Percentiles rank a stretch among this genome's conserved stretches.
These are phyloP conservation scores for Sapria himalayana DNA, from an alignment of 345 rosid species.

Conservation along the genomic window DNA sequence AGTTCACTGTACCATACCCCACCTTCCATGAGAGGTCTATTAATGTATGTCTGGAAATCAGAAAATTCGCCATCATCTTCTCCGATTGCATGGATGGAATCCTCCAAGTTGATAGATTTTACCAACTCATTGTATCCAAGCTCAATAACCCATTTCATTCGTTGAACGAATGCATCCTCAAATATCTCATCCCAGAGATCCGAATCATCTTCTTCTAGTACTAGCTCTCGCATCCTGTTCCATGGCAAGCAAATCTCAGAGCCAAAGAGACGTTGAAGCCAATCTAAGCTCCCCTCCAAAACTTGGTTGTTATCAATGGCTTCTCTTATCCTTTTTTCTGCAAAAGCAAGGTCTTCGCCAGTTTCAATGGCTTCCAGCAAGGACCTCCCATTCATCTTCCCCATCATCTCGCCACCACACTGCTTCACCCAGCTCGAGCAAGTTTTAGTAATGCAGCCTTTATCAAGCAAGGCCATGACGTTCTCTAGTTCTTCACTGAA, in stretches of 20 bases:
- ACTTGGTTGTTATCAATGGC: conserved; percentile 77
- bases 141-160: conserved; percentile 63
- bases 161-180: conserved; percentile 71
- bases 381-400: conserved; percentile 43
- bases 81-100: conserved; percentile 25
- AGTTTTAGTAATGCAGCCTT: conserved; percentile 30
- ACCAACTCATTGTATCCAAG: conserved; percentile 48
- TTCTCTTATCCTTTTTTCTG: conserved; percentile 59
- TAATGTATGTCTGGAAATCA: conserved; percentile 62
- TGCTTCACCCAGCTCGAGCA: conserved; percentile 72
- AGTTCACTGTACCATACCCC: conserved; percentile 94
- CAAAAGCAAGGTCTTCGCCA: conserved; percentile 61
- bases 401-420: conserved; percentile 37
- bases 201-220: conserved; percentile 57
- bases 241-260: conserved; percentile 93
- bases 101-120: conserved; percentile 28
- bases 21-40: conserved; percentile 70
- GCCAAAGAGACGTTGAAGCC: conserved; percentile 86
- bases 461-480: conserved; percentile 31
- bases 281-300: conserved; percentile 71
- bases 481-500: conserved; percentile 68
- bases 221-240: conserved; percentile 84
- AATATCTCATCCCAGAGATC: conserved; percentile 97
- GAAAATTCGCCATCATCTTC: conserved; percentile 26
- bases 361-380: conserved; percentile 41